Percentiles rank a stretch among this genome's conserved stretches.
phyloP scores from a whole-genome alignment of 1,284 basidiomycete genomes.

The Irpex rosettiformis region DNA sequence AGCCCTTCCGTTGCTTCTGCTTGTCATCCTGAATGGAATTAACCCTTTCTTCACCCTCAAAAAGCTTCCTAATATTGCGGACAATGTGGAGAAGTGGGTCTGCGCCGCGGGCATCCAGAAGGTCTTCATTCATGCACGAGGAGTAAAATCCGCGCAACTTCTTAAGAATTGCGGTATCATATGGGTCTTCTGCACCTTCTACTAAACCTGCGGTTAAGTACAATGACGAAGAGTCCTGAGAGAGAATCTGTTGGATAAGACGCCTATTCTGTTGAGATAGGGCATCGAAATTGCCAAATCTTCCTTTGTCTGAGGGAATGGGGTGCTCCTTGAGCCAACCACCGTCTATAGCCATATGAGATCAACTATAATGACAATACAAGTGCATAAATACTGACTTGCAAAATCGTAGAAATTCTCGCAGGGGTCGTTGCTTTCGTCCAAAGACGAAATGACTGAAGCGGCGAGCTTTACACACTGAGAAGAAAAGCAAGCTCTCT shows the following conservation, averaged over 20 bases:
- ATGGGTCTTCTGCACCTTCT: conserved; percentile 25
- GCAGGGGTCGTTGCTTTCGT: conserved; percentile 86
- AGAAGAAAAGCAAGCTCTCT: conserved; percentile 72
- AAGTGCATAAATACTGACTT: conserved; percentile 46
- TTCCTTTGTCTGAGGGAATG: conserved; percentile 81
- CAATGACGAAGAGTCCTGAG: conserved; percentile 23
- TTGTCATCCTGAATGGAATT: conserved; percentile 18
- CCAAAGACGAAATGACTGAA: conserved; percentile 78
- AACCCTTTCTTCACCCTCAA: conserved; percentile 43
- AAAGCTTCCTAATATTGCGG: conserved; percentile 54
- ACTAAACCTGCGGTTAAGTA: conserved; percentile 16
- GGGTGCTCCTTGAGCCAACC: conserved; percentile 82
- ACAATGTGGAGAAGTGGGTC: conserved; percentile 59
- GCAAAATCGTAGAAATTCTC: conserved; percentile 94
- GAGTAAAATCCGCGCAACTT: conserved; percentile 82
- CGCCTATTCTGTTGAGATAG: conserved; percentile 63
- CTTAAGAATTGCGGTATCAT: conserved; percentile 67
- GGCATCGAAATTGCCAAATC: conserved; percentile 60
- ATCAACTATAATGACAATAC: conserved; percentile 5
- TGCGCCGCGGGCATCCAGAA: conserved; percentile 60
- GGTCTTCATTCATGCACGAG: conserved; percentile 79
- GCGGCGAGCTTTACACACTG: conserved; percentile 86
- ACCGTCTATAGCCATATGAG: conserved; percentile 45
- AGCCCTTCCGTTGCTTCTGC: conserved; percentile 37
- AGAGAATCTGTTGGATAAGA: conserved; percentile 53